These are phyloP conservation scores for Pichia sp. DNA, from an alignment of 1,139 yeast genomes.

Conservation along the genomic window DNA sequence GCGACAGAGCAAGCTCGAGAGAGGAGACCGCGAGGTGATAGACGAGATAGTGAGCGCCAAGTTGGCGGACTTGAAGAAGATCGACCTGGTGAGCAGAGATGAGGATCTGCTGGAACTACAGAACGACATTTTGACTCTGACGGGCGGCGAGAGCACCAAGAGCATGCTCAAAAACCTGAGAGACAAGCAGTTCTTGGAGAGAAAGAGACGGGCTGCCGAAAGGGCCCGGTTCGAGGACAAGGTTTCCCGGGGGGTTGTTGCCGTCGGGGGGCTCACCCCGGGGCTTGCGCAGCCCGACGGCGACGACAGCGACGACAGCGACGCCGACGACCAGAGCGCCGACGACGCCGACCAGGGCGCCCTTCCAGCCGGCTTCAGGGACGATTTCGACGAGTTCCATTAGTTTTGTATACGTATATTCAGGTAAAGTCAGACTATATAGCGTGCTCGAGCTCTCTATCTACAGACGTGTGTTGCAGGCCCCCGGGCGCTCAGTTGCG, in stretches of 20 bases:
- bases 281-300: slow-evolving; percentile 87
- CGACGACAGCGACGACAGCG: slow-evolving; percentile 36
- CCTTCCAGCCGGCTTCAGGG: slow-evolving; percentile 19
- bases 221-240: slow-evolving; percentile 36
- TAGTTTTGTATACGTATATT: slow-evolving; percentile 6
- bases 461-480: not conserved
- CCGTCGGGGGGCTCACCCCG: slow-evolving; percentile 76
- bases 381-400: slow-evolving; percentile 29
- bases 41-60: slow-evolving; percentile 48
- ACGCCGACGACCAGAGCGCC: slow-evolving; percentile 19
- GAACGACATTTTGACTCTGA: slow-evolving; percentile 15
- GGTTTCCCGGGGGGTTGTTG: slow-evolving; percentile 40
- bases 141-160: slow-evolving; percentile 8
- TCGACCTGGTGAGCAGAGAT: slow-evolving; percentile 42
- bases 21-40: slow-evolving; percentile 37
- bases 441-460: not conserved
- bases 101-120: slow-evolving; percentile 37
- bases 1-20: slow-evolving; percentile 48
- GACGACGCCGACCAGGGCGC: slow-evolving; percentile 12
- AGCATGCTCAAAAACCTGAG: slow-evolving; percentile 10
- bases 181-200: slow-evolving; percentile 10
- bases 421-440: not conserved
- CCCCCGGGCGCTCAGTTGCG: too few relatives aligned
- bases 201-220: slow-evolving; percentile 32
- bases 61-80: slow-evolving; percentile 38